phyloP scores from a whole-genome alignment of 129 eudicot genomes.

The Lactuca sativa region DNA sequence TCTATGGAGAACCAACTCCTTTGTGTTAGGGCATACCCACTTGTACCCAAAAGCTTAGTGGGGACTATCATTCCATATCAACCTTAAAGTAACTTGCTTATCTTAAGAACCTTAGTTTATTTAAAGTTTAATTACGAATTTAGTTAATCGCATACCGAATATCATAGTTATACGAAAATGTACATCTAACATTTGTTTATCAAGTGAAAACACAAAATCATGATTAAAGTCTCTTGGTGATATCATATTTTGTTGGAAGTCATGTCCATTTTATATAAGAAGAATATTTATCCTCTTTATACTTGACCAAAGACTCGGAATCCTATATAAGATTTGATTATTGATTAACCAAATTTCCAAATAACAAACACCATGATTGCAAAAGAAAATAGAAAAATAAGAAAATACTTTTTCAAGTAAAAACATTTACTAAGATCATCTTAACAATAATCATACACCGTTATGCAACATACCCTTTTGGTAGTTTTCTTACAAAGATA shows the following conservation, averaged over 20 bases:
- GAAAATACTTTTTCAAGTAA: background rate
- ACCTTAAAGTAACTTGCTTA: conserved; percentile 16
- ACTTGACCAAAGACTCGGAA: background rate
- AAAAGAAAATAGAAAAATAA: background rate
- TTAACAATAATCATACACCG: too few species aligned
- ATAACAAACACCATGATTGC: background rate
- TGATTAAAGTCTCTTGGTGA: background rate
- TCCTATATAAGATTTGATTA: too few species aligned
- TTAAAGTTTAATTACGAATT: background rate
- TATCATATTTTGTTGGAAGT: background rate
- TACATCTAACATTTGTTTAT: background rate
- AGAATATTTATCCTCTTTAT: background rate
- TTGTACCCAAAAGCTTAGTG: conserved; percentile 39
- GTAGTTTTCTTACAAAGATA: too few species aligned
- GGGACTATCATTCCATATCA: conserved; percentile 46
- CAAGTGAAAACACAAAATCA: background rate
- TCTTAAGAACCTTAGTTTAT: background rate
- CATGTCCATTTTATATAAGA: background rate
- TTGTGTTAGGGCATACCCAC: conserved; percentile 44
- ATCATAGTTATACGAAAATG: background rate
- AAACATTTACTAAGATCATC: background rate
- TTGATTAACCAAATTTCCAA: too few species aligned
- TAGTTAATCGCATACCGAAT: background rate
- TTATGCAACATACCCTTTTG: too few species aligned
- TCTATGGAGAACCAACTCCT: conserved; percentile 38